Evolutionary conservation across 176 grass and related monocot species (phyloP), one percentile per base, ranked within the genome.

Genomic region (Musa troglodytarum): DNA sequence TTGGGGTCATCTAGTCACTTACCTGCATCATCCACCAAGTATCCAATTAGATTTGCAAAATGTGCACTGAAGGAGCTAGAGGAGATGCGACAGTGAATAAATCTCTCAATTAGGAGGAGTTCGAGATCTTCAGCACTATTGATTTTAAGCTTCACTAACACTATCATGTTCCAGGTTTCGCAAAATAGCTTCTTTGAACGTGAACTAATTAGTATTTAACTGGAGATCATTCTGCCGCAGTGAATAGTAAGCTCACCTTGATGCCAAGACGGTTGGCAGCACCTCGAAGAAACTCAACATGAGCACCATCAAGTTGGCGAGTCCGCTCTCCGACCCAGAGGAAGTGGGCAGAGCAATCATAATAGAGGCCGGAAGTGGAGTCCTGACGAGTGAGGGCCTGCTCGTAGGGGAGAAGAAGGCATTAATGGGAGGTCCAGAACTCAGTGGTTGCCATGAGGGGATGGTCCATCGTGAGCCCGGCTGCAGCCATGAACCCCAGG

Each of bases 351-450:
- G 29, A 29, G 2, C 29, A 29, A 62, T 75, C 73, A 62, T 62
- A 75, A 34, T 14, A 63, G 16, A 34, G 55, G 28, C 73, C 73
- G 7, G 73, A 75, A 15, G 73, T 75, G 17, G 73, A 61, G 29
- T 75, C 73, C 55, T 75, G 54, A 23, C 73, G 56, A 11, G 73
- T 75, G 54, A 75, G 43, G 49, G 73, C 24, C 55, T 75, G 73
- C 73, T 75, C 73, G 7, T 75, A n/a, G n/a, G n/a, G 73, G 5
- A 75, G 55, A 55, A 61, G 73, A 19, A 75, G 55, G 28, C 73
- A 50, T 28, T 62, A 55, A 21, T 75, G 73, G 6, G 73, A 75
- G 56, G 73, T 75, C 73, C 73, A 75, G 58, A 75, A 75, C 28
- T 75, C 73, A 21, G 55, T 75, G 26, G 55, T 49, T 10, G 55